Evolutionary conservation across 2,329 filamentous ascomycete species (phyloP).

Genomic region (Hymenotorrendiella dingleyae): DNA sequence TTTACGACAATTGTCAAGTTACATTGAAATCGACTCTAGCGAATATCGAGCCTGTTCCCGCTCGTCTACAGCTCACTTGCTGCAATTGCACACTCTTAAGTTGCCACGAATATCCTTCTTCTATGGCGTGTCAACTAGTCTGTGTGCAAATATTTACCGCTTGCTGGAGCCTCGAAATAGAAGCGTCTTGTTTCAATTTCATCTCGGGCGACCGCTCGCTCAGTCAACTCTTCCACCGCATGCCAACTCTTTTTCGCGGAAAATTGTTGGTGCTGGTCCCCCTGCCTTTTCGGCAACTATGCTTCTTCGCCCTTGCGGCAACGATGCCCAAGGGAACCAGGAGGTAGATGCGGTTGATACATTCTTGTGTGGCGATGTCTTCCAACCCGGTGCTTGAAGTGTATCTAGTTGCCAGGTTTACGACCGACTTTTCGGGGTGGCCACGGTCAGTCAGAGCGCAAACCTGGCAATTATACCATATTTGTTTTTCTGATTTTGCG

Average conservation of each 20-base stretch:
- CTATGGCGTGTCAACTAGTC: conserved; percentile 94
- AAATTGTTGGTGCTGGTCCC: conserved; percentile 21
- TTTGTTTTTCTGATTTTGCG: too few species aligned
- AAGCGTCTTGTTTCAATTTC: conserved; percentile 33
- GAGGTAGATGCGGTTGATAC: conserved; percentile 25
- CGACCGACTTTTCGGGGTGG: too few species aligned
- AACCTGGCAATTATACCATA: too few species aligned
- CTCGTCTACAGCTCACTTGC: too few species aligned
- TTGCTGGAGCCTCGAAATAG: conserved; percentile 31
- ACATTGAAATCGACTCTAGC: too few species aligned
- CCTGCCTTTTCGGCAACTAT: conserved; percentile 13
- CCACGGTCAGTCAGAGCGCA: too few species aligned
- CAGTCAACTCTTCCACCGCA: conserved; percentile 24
- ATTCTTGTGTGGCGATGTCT: too few species aligned
- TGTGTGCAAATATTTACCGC: conserved; percentile 72
- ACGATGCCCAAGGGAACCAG: conserved; percentile 15
- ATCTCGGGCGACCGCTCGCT: conserved; percentile 27
- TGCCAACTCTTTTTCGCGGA: conserved; percentile 21
- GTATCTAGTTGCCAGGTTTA: neutral
- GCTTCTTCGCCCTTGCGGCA: conserved; percentile 14
- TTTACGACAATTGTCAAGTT: conserved; percentile 3
- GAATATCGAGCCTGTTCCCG: too few species aligned
- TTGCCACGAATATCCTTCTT: conserved; percentile 70
- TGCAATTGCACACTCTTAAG: conserved; percentile 80
- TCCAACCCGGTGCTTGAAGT: neutral